Evolutionary conservation across 257 asterid genomes (phyloP), one percentile per base, ranked within the genome.

Genomic region (Oldenlandia corymbosa): DNA sequence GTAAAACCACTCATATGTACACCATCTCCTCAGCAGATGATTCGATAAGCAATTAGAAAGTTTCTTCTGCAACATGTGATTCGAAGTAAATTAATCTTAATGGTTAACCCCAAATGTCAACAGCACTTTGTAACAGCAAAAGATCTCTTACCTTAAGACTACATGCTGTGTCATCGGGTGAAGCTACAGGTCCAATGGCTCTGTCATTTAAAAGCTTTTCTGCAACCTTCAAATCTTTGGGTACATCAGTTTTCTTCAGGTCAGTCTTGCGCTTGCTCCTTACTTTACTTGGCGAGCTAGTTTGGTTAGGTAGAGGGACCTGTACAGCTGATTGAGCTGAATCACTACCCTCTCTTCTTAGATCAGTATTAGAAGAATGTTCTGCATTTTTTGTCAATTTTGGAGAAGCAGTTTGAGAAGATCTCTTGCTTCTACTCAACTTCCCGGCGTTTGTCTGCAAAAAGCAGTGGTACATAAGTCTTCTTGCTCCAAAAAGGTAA

Each of bases 1-100:
- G 76, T 90, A 90, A 80, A 90, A 90, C 97, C 96, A 90, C 72
- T 90, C 97, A 67, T 80, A 87, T 41, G 78, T 81, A 74, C 96
- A 90, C 97, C 97, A 87, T 76, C 90, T 88, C 78, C 95, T 81
- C 49, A 86, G 71, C 27, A 71, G 87, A 41, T 71, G 79, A 74
- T 84, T 80, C 18, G 77, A 73, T 64, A 91, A 77, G 76, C 92
- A 88, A 75, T 80, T 80, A 58, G 85, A 79, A 60, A 83, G 77
- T 61, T 76, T 78, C 69, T 78, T 83, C 96, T 91, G 87, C 68
- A 62, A 37, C 39, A 48, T 21, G 43, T 30, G 52, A 36, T 27
- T 75, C 34, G 62, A 62, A 59, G 11, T 17, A 71, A 34, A 43
- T 7, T 41, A 27, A 31, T 51, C 28, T 65, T 54, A 56, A 62